These are phyloP conservation scores for Neofusicoccum parvum DNA, from an alignment of 2,329 filamentous ascomycete genomes.

Conservation along the genomic window DNA sequence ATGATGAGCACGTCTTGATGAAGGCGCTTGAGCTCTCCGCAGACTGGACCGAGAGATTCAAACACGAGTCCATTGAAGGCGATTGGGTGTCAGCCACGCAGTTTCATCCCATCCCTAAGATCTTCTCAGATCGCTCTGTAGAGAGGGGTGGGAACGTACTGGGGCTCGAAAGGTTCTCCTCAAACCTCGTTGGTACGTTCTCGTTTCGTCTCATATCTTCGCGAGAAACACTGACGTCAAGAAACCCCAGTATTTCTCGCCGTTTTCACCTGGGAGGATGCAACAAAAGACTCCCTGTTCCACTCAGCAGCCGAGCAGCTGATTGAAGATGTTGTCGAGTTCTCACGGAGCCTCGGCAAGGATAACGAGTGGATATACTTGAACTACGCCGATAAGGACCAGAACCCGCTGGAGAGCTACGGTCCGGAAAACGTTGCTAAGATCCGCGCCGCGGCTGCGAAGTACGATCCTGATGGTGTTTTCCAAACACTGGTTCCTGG, in stretches of 20 bases:
- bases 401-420: slow-evolving; percentile 28
- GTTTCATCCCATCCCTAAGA: slow-evolving; percentile 23
- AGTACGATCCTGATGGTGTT: slow-evolving; percentile 27
- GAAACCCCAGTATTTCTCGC: not conserved
- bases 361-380: slow-evolving; percentile 7
- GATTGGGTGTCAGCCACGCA: slow-evolving; percentile 23
- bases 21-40: slow-evolving; percentile 44
- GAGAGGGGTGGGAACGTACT: slow-evolving; percentile 25
- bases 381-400: slow-evolving; percentile 3
- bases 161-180: slow-evolving; percentile 25
- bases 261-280: not conserved
- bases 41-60: slow-evolving; percentile 38
- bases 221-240: not conserved
- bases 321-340: not conserved
- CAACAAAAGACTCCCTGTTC: not conserved
- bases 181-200: slow-evolving; percentile 21
- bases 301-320: not conserved
- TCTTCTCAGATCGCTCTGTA: slow-evolving; percentile 10
- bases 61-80: slow-evolving; percentile 22
- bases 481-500: slow-evolving; percentile 32
- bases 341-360: not conserved
- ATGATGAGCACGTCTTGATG: slow-evolving; percentile 38
- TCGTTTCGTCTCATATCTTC: not conserved
- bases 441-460: slow-evolving; percentile 16
- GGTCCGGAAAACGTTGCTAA: slow-evolving; percentile 24